Evolutionary conservation across 225 moss, liverwort and hornwort genomes (phyloP).

Genomic region (Straminergon stramineum): DNA sequence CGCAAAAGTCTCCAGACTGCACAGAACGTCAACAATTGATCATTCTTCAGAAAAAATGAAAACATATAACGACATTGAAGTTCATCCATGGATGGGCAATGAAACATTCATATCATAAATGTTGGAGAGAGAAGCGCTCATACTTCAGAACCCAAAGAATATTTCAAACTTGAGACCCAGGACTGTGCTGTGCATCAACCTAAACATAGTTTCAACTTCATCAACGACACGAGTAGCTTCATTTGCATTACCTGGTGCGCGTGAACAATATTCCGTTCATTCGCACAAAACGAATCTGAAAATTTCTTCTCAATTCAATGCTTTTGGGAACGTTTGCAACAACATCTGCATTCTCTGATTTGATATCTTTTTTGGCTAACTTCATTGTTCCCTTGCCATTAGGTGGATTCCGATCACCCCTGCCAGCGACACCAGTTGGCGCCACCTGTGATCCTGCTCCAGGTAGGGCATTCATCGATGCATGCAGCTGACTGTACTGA

Average conservation of each 20-base stretch:
- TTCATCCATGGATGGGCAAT: background rate
- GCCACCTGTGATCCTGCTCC: slow-evolving; percentile 36
- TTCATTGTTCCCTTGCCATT: slow-evolving; percentile 75
- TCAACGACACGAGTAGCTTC: background rate
- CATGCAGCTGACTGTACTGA: slow-evolving; percentile 61
- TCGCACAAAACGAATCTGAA: slow-evolving; percentile 89
- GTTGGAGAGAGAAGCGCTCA: background rate
- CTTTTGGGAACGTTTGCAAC: slow-evolving; percentile 6
- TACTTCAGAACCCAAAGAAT: background rate
- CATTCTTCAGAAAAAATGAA: background rate
- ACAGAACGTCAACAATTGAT: background rate
- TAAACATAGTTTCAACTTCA: background rate
- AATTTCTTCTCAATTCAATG: slow-evolving; percentile 53
- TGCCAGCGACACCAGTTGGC: slow-evolving; percentile 28
- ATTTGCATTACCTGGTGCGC: slow-evolving; percentile 67
- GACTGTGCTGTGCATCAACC: background rate
- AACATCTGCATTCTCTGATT: slow-evolving; percentile 53
- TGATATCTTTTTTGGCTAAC: slow-evolving; percentile 59
- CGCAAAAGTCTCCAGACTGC: slow-evolving; percentile 89
- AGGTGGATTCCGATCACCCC: slow-evolving; percentile 61
- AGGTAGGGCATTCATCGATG: slow-evolving; percentile 33
- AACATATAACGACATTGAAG: background rate
- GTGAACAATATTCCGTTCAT: slow-evolving; percentile 95
- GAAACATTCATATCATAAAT: background rate
- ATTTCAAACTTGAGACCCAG: background rate